Evolutionary conservation across 768 basidiomycete species (phyloP), one percentile per base, ranked within the genome.

Genomic region (Rhizopogon vinicolor): DNA sequence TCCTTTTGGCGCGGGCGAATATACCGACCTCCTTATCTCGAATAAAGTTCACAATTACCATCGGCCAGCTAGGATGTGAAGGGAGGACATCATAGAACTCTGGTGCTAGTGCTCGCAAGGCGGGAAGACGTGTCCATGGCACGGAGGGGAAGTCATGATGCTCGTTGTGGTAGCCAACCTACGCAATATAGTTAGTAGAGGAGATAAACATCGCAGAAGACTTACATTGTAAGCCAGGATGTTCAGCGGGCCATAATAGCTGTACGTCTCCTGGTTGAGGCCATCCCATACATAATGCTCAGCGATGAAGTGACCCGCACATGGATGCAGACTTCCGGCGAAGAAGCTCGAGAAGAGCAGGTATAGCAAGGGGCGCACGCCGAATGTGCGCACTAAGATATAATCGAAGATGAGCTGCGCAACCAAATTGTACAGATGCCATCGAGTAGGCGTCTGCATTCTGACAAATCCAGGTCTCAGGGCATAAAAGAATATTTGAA

Each of bases 101-200:
- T 3, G 87, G 89, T 7, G 94, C 96, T 29, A 97, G 78, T 2
- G 79, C 78, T 31, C 86, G 85, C 19, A 99, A 83, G 5, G 82
- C 81, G 2, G 94, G 91, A 0, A 98, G 80, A 22, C 90, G 85
- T 16, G 95, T 98, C 97, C 97, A 99, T 1, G 97, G 82, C 1
- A 99, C 73, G 12, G 93, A 93, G 7, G 97, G 95, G 72, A 99
- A 98, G 73, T 99, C 97, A 72, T 99, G 97, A 72, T 99, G 97
- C 65, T 98, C 97, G 71, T 99, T 98, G 70, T 99, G 97, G 68
- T 98, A 98, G 40, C 97, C 97, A 61, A 98, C 92, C 91, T 93
- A 60, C 18, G 53, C 13, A 12, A 37, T 43, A 7, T 19, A 41
- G 25, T 63, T 16, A 53, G 48, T 7, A 31, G 41, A 51, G 29